Evolutionary conservation across 257 asterid genomes (phyloP).

Genomic region (Coffea canephora): DNA sequence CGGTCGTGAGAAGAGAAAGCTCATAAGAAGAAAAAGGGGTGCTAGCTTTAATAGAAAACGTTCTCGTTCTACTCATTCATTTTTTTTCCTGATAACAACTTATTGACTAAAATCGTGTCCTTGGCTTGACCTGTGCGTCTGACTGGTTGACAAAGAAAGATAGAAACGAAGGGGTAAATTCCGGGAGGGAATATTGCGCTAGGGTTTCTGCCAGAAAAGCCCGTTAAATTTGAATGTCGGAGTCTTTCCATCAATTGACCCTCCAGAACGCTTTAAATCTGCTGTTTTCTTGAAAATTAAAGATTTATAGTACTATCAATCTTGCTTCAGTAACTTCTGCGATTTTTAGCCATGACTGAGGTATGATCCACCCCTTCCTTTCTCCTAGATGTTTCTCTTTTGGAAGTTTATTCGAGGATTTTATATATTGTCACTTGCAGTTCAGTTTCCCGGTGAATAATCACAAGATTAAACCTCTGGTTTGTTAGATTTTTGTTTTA

Average conservation of each 20-base stretch:
- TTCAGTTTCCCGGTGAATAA: not conserved
- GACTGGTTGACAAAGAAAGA: not conserved
- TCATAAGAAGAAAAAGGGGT: too few relatives aligned
- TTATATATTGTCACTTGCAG: not conserved
- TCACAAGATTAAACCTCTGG: not conserved
- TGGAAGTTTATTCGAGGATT: not conserved
- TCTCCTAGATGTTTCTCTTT: not conserved
- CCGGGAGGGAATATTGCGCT: not conserved
- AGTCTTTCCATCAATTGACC: not conserved
- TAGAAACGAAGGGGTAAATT: too few relatives aligned
- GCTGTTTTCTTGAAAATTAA: too few relatives aligned
- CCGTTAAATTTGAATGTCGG: not conserved
- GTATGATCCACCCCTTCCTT: constrained; percentile 29
- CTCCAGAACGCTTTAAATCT: not conserved
- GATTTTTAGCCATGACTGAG: constrained; percentile 82
- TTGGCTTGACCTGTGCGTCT: not conserved
- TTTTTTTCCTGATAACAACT: too few relatives aligned
- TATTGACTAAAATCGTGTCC: not conserved
- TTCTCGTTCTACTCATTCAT: too few relatives aligned
- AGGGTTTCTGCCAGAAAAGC: not conserved
- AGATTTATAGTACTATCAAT: not conserved
- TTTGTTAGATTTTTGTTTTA: not conserved
- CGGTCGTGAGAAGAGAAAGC: too few relatives aligned
- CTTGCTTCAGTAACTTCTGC: constrained; percentile 10
- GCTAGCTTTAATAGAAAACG: too few relatives aligned